phyloP scores from a whole-genome alignment of 2,329 filamentous ascomycete species.

The Aureobasidium sp. region DNA sequence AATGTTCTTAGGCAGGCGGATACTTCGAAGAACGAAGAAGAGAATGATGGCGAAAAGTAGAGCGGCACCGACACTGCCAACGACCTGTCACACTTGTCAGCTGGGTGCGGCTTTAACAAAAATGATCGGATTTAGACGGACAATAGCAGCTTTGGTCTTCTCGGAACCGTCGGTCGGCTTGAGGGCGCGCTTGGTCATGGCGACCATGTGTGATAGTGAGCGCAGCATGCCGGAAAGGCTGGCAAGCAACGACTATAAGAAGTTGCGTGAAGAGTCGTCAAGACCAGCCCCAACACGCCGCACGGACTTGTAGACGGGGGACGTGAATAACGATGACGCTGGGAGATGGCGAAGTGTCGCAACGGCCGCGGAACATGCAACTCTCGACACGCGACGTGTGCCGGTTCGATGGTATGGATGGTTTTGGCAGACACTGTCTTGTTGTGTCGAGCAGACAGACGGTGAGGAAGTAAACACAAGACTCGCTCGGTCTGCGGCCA shows the following conservation, averaged over 20 bases:
- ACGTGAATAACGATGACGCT: conserved; percentile 11
- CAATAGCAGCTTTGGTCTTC: conserved; percentile 13
- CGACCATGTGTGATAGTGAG: conserved; percentile 4
- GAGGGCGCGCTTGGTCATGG: conserved; percentile 6
- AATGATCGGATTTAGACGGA: not conserved
- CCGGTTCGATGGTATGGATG: not conserved
- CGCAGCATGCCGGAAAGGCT: conserved; percentile 6
- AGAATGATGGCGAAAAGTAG: conserved; percentile 16
- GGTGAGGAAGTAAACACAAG: not conserved
- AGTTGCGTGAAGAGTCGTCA: not conserved
- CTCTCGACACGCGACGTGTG: not conserved
- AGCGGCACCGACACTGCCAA: conserved; percentile 16
- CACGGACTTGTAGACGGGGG: conserved; percentile 2
- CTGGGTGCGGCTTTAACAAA: not conserved
- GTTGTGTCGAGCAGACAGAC: not conserved
- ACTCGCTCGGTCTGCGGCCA: not conserved
- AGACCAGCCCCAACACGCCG: conserved; percentile 12
- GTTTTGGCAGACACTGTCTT: not conserved
- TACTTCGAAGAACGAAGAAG: conserved; percentile 11
- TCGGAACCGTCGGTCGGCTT: not conserved
- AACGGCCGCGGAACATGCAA: conserved; percentile 5
- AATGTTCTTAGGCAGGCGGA: conserved; percentile 2
- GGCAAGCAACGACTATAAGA: conserved; percentile 6
- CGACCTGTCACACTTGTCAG: conserved; percentile 13
- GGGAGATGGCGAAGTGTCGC: not conserved